phyloP scores from a whole-genome alignment of 345 rosid genomes.

The Salix purpurea region DNA sequence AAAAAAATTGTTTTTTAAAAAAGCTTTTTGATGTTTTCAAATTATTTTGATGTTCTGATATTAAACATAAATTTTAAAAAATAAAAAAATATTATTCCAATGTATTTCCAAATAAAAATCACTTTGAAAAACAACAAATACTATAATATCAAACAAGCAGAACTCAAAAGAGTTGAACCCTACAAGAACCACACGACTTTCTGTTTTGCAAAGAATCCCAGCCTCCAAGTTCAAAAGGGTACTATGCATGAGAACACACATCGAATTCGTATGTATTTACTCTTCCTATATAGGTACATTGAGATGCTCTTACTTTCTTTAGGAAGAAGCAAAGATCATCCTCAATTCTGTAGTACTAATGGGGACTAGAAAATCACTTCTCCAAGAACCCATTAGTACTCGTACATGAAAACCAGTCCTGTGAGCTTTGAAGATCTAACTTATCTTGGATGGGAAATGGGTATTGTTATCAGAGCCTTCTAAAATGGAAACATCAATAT shows the following conservation, averaged over 20 bases:
- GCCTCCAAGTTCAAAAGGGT: not conserved
- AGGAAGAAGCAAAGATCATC: not conserved
- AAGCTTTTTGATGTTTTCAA: too few relatives aligned
- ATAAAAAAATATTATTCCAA: too few relatives aligned
- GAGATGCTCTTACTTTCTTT: not conserved
- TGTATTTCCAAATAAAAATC: too few relatives aligned
- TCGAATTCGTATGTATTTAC: not conserved
- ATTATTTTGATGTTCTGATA: too few relatives aligned
- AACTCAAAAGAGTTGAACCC: not conserved
- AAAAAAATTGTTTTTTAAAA: too few relatives aligned
- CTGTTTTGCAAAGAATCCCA: not conserved
- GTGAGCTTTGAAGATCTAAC: slow-evolving; percentile 24
- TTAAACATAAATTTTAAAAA: too few relatives aligned
- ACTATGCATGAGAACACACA: not conserved
- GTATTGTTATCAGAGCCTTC: slow-evolving; percentile 42
- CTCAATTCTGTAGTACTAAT: not conserved
- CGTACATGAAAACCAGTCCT: not conserved
- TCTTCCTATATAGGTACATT: not conserved
- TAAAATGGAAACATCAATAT: slow-evolving; percentile 35
- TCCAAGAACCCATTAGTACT: not conserved
- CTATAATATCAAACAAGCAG: too few relatives aligned
- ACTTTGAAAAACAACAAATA: too few relatives aligned
- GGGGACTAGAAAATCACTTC: not conserved
- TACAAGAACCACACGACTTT: not conserved
- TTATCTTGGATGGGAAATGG: slow-evolving; percentile 56